Percentiles rank a stretch among this genome's conserved stretches.
Evolutionary conservation across 257 asterid species (phyloP).

Genomic region (Perilla frutescens): DNA sequence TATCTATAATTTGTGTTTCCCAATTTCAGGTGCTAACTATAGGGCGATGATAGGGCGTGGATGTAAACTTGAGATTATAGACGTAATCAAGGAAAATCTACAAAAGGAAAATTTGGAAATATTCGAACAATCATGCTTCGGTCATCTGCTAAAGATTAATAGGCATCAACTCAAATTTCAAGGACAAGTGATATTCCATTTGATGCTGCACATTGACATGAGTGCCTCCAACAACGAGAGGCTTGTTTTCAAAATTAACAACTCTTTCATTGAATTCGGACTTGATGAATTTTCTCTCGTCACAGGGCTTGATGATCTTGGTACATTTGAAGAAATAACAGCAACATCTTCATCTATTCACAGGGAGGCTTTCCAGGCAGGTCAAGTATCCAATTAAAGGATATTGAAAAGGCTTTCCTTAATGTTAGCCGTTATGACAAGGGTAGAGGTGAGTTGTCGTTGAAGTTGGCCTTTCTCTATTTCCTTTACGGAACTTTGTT

Average conservation of each 20-base stretch:
- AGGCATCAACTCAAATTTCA: background rate
- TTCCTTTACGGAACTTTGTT: background rate
- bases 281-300: background rate
- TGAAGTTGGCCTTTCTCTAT: conserved; percentile 15
- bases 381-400: background rate
- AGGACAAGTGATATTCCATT: background rate
- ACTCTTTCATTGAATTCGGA: background rate
- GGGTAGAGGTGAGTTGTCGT: background rate
- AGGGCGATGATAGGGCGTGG: too few species aligned
- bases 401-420: background rate
- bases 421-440: background rate
- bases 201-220: background rate
- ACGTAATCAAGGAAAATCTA: background rate
- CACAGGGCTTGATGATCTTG: conserved; percentile 12
- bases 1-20: background rate
- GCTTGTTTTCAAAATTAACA: conserved; percentile 8
- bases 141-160: background rate
- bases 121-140: background rate
- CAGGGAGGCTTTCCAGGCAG: background rate
- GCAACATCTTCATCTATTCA: background rate
- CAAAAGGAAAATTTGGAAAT: background rate
- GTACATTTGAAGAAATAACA: background rate
- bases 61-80: background rate
- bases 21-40: background rate
- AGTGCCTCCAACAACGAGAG: background rate